phyloP scores from a whole-genome alignment of 2,329 filamentous ascomycete species.

The Dendrostoma leiphaemia region DNA sequence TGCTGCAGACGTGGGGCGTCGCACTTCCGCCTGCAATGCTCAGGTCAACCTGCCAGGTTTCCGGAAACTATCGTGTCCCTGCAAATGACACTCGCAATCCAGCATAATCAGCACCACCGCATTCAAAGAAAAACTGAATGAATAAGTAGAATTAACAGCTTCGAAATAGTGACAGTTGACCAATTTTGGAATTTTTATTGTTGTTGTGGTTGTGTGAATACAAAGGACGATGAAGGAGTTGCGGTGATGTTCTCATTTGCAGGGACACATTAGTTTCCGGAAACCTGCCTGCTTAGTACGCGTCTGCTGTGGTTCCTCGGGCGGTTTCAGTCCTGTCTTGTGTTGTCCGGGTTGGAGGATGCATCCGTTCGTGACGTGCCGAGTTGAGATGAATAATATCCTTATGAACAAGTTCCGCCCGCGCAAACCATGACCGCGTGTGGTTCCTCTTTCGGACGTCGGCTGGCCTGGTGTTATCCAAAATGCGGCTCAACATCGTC shows the following conservation, averaged over 20 bases:
- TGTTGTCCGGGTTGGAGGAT: conserved; percentile 1
- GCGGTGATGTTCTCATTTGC: too few relatives aligned
- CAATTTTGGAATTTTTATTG: too few relatives aligned
- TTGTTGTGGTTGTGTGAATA: too few relatives aligned
- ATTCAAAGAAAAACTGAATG: too few relatives aligned
- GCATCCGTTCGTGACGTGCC: neutral
- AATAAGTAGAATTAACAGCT: too few relatives aligned
- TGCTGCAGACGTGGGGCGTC: neutral
- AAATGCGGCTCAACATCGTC: conserved; percentile 24
- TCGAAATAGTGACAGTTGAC: too few relatives aligned
- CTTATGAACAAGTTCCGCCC: conserved; percentile 11
- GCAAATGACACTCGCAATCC: too few relatives aligned
- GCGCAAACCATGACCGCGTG: neutral
- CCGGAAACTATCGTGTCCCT: too few relatives aligned
- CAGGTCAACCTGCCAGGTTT: neutral
- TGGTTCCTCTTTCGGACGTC: neutral
- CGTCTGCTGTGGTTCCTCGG: neutral
- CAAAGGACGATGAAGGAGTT: too few relatives aligned
- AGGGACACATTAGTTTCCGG: too few relatives aligned
- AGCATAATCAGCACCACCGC: too few relatives aligned
- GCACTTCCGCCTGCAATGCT: neutral
- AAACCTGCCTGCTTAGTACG: too few relatives aligned
- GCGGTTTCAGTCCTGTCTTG: conserved; percentile 16
- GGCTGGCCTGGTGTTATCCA: conserved; percentile 14
- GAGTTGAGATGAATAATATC: conserved; percentile 6